A percentile compares a stretch with the other conserved stretches of the same genome.
Conservation (phyloP, 2,329 filamentous ascomycete genomes). For the Lasiodiplodia citricola region DNA sequence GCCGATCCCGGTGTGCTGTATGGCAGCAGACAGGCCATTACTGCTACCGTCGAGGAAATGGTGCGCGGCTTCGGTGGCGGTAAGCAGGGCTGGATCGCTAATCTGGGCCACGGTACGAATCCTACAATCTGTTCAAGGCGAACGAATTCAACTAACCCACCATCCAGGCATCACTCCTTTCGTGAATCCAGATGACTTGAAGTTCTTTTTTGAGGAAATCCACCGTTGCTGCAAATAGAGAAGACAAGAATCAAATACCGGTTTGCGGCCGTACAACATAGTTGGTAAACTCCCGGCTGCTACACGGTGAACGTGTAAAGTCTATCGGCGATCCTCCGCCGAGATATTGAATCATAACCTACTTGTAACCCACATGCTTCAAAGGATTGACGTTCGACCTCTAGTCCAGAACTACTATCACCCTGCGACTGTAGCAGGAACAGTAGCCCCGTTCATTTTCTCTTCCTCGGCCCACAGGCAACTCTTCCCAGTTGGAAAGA, state of each 20-base stretch:
- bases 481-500: too few species aligned
- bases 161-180: conserved; percentile 83
- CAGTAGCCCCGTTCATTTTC: too few species aligned
- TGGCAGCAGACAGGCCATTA: conserved; percentile 81
- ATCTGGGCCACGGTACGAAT: conserved; percentile 84
- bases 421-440: too few species aligned
- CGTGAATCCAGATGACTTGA: conserved; percentile 91
- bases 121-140: neutral
- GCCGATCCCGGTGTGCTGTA: conserved; percentile 94
- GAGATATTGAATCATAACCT: neutral
- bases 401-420: too few species aligned
- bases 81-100: conserved; percentile 95
- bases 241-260: neutral
- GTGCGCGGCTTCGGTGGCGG: conserved; percentile 82
- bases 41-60: conserved; percentile 81
- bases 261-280: neutral
- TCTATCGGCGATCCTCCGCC: neutral
- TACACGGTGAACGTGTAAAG: neutral
- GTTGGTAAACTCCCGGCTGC: neutral
- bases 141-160: neutral
- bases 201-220: conserved; percentile 92
- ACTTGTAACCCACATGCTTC: too few species aligned
- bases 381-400: too few species aligned
- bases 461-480: too few species aligned
- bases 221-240: conserved; percentile 54